These are phyloP conservation scores for Ambrosia trifida DNA, from an alignment of 129 eudicot species.

Conservation along the genomic window DNA sequence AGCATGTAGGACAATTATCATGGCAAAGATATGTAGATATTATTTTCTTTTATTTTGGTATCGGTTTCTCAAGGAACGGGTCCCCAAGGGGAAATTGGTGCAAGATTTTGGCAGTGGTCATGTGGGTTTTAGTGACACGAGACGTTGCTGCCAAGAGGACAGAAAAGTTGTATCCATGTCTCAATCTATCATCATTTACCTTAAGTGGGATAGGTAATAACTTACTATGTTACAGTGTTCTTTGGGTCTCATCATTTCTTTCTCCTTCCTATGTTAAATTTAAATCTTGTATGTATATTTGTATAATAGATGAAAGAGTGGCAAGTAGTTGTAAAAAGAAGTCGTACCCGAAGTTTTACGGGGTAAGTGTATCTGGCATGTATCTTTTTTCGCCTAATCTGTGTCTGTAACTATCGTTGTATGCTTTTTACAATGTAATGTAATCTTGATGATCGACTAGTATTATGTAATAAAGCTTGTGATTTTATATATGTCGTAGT, in stretches of 20 bases:
- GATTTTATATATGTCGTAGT: neutral
- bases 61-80: constrained; percentile 19
- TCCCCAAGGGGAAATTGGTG: constrained; percentile 43
- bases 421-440: constrained; percentile 15
- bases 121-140: constrained; percentile 17
- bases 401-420: constrained; percentile 18
- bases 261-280: neutral
- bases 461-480: neutral
- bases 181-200: neutral
- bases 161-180: constrained; percentile 31
- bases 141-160: constrained; percentile 35
- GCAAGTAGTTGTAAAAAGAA: constrained; percentile 9
- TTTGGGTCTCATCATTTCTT: constrained; percentile 23
- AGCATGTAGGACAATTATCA: constrained; percentile 17
- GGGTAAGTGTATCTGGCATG: constrained; percentile 9
- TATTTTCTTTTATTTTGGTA: constrained; percentile 19
- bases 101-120: constrained; percentile 41
- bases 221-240: constrained; percentile 26
- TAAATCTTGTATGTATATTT: neutral
- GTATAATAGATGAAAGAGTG: constrained; percentile 22
- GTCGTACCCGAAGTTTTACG: constrained; percentile 19
- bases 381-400: constrained; percentile 23
- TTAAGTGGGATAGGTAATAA: neutral
- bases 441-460: neutral
- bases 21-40: constrained; percentile 14